These are phyloP conservation scores for Tripterygium wilfordii DNA, from an alignment of 177 flowering plant species.

Conservation along the genomic window DNA sequence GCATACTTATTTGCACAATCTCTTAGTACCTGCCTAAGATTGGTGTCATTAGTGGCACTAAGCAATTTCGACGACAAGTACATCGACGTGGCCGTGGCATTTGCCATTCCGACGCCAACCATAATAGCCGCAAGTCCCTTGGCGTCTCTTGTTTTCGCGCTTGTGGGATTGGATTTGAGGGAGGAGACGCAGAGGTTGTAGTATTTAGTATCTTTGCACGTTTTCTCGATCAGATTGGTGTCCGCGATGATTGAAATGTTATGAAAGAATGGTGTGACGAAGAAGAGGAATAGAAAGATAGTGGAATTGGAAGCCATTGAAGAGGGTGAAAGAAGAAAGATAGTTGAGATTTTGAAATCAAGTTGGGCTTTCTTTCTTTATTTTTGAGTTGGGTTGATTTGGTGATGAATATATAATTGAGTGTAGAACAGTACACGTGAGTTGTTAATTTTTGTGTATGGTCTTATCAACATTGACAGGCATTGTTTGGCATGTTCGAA, in stretches of 20 bases:
- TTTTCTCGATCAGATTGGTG: slow-evolving; percentile 29
- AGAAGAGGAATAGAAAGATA: slow-evolving; percentile 12
- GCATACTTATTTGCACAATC: slow-evolving; percentile 49
- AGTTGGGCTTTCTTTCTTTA: too few species aligned
- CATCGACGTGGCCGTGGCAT: slow-evolving; percentile 48
- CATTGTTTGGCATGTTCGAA: too few species aligned
- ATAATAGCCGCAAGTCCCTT: slow-evolving; percentile 48
- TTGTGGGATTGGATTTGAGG: slow-evolving; percentile 44
- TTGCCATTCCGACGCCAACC: slow-evolving; percentile 33
- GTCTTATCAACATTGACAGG: too few species aligned
- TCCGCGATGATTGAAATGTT: slow-evolving; percentile 10
- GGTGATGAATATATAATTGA: too few species aligned
- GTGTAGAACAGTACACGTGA: too few species aligned
- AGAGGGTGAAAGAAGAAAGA: too few species aligned
- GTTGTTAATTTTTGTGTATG: too few species aligned
- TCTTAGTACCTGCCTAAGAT: slow-evolving; percentile 29
- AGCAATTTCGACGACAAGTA: slow-evolving; percentile 34
- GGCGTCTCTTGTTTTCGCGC: slow-evolving; percentile 40
- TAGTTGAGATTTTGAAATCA: too few species aligned
- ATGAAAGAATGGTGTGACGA: slow-evolving; percentile 4
- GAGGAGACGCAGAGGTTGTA: slow-evolving; percentile 49
- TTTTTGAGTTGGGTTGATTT: too few species aligned
- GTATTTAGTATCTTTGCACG: slow-evolving; percentile 53
- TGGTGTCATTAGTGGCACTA: slow-evolving; percentile 12
- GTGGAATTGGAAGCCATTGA: too few species aligned